Base-by-base conservation (phyloP, 352 stramenopile species). In the Pythium scleroteichum region DNA sequence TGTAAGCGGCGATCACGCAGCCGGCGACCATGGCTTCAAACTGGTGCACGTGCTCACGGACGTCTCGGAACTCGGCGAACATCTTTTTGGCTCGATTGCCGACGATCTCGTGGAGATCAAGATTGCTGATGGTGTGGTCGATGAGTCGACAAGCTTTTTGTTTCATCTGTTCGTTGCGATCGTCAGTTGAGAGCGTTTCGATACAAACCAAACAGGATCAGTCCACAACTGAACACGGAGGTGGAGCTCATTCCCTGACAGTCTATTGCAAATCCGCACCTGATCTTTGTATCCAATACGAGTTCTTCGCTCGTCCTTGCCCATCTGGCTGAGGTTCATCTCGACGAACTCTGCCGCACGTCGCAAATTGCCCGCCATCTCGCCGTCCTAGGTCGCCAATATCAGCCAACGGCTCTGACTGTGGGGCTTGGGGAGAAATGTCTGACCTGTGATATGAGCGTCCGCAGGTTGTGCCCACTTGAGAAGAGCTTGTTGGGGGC, bases 211-310 rank as follows among this genome's bases (percentile, higher is more conserved):
- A 3, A 46, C 35, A 50, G 13, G 16, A 58, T 14, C 51, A 49
- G 17, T 5, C n/a, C 17, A 32, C 40, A 23, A 16, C 19, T 12
- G 7, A 23, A 26, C 14, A 17, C 8, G 19, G 41, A 20, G 19
- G 14, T 48, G 16, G 41, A 35, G 29, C 29, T 35, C 23, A 39
- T 35, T 29, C 16, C 51, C n/a, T 19, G 9, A 29, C 2, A n/a
- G 26, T 51, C 33, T 49, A 48, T 58, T 58, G 51, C 39, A n/a
- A 23, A 23, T 27, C 20, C 61, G 39, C 49, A 98, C 85, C 79
- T 97, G 85, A 71, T 99, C 96, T 72, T 99, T 99, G 81, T 99
- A 99, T 53, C 96, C 96, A 63, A 97, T 97, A 62, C 96, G 81
- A 32, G 96, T 99, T 45, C 92, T 85, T 46, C 92, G 87, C 73